These are phyloP conservation scores for Gnomoniopsis smithogilvyi DNA, from an alignment of 2,329 filamentous ascomycete genomes.

Conservation along the genomic window DNA sequence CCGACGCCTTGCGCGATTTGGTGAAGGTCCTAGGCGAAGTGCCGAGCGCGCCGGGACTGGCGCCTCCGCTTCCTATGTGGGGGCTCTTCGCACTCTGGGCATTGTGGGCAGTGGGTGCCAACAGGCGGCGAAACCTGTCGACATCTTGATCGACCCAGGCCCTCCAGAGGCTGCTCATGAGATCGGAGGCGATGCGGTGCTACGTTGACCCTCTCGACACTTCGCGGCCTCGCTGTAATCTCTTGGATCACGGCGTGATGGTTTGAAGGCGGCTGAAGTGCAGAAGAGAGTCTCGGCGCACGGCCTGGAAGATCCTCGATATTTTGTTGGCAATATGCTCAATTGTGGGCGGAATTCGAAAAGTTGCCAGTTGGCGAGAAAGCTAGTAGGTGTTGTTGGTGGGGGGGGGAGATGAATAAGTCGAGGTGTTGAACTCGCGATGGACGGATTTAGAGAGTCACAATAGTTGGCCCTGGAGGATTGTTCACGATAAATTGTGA, in stretches of 20 bases:
- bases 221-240: conserved; percentile 85
- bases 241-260: conserved; percentile 74
- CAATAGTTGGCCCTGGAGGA: not conserved
- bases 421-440: not conserved
- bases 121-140: conserved; percentile 85
- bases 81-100: conserved; percentile 54
- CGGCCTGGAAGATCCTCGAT: not conserved
- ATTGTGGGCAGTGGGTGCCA: conserved; percentile 67
- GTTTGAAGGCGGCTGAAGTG: conserved; percentile 72
- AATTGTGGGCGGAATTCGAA: not conserved
- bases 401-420: not conserved
- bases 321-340: not conserved
- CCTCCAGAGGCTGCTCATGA: conserved; percentile 94
- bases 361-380: not conserved
- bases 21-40: conserved; percentile 47
- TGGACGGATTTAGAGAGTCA: not conserved
- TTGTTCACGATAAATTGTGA: not conserved
- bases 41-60: conserved; percentile 34
- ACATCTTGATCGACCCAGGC: conserved; percentile 97
- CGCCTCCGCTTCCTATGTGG: conserved; percentile 35
- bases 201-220: conserved; percentile 37
- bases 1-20: conserved; percentile 54
- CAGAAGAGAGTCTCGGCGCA: conserved; percentile 18
- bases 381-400: not conserved
- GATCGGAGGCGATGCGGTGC: conserved; percentile 37